These are phyloP conservation scores for Thuidium tamariscinum DNA, from an alignment of 225 moss, liverwort and hornwort genomes.

Conservation along the genomic window DNA sequence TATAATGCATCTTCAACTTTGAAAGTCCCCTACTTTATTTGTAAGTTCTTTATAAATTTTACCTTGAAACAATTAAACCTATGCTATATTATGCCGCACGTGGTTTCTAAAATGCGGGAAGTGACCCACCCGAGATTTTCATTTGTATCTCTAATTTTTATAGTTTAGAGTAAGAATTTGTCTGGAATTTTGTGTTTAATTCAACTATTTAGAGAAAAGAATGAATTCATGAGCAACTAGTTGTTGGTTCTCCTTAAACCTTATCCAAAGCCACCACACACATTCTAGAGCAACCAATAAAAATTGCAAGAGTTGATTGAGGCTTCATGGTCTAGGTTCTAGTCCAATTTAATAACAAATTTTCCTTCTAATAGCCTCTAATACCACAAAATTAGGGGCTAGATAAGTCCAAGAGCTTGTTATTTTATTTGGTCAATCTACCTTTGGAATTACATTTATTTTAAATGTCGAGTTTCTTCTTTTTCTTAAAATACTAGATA, in stretches of 20 bases:
- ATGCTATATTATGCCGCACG: too few species aligned
- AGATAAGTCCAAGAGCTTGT: not conserved
- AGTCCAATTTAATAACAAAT: not conserved
- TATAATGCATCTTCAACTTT: too few species aligned
- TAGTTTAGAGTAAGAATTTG: not conserved
- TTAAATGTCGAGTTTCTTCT: too few species aligned
- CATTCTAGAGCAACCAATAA: not conserved
- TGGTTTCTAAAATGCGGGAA: too few species aligned
- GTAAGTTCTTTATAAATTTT: too few species aligned
- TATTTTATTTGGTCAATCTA: not conserved
- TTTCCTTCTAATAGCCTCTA: not conserved
- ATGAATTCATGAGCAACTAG: not conserved
- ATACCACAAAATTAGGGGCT: not conserved
- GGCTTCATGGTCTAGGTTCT: rapidly evolving
- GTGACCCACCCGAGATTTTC: too few species aligned
- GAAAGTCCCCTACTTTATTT: too few species aligned
- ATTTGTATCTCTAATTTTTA: too few species aligned
- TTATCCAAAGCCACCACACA: not conserved
- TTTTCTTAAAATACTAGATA: not conserved
- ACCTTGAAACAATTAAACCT: too few species aligned
- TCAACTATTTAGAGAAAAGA: rapidly evolving
- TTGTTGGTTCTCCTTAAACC: rapidly evolving
- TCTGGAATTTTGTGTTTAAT: rapidly evolving
- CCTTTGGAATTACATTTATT: not conserved
- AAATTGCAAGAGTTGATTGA: not conserved